These are phyloP conservation scores for Chlorella sp. DNA, from an alignment of 139 green algal species.

Conservation along the genomic window DNA sequence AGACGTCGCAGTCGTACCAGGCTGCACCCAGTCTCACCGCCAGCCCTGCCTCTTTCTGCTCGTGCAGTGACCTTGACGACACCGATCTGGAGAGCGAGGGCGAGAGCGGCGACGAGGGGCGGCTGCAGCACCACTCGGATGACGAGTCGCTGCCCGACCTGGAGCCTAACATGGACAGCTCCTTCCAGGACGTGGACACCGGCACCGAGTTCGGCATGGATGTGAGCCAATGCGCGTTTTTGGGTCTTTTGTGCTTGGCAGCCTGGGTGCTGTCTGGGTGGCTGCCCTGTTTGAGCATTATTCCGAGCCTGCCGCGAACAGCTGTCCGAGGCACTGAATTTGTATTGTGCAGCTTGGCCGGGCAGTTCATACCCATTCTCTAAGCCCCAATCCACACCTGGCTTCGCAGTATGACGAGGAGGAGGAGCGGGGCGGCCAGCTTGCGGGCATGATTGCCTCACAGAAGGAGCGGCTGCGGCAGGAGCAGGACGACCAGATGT, in stretches of 20 bases:
- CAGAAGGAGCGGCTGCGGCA: slow-evolving; percentile 46
- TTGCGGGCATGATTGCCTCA: slow-evolving; percentile 12
- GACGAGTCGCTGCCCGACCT: slow-evolving; percentile 40
- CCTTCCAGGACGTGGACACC: slow-evolving; percentile 39
- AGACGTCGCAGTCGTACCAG: no score
- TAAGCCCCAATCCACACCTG: not conserved
- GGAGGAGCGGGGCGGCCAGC: slow-evolving; percentile 52
- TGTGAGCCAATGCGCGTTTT: not conserved
- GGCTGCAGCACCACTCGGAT: not conserved
- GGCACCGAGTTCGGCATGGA: slow-evolving; percentile 60
- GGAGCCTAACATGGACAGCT: not conserved
- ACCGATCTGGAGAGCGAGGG: slow-evolving; percentile 37
- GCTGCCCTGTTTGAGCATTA: no score
- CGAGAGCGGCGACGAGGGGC: slow-evolving; percentile 20
- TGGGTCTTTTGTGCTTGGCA: no score
- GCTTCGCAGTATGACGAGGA: slow-evolving; percentile 47
- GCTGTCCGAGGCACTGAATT: not conserved
- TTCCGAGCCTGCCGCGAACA: no score
- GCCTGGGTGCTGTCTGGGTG: no score
- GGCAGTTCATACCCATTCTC: not conserved
- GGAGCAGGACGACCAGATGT: slow-evolving; percentile 79
- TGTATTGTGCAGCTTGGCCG: not conserved
- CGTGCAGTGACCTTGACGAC: slow-evolving; percentile 29
- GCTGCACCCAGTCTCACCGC: not conserved
- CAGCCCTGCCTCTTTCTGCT: not conserved